Percentiles rank a stretch among this genome's conserved stretches.
Evolutionary conservation across 2,329 filamentous ascomycete species (phyloP).

Genomic region (Apiospora hydei): DNA sequence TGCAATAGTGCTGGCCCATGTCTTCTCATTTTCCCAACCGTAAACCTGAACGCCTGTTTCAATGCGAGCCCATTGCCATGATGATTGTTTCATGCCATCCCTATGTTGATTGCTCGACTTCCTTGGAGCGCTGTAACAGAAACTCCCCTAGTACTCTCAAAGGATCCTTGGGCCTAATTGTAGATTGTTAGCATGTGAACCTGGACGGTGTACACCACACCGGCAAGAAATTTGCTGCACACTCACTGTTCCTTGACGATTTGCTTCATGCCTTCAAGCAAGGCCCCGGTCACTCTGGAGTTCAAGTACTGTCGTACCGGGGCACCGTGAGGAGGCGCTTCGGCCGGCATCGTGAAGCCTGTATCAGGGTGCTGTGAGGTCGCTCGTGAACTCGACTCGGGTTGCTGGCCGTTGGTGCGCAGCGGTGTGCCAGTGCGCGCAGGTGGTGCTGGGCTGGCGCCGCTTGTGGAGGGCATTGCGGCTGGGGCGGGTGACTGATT

Average conservation of each 20-base stretch:
- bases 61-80: conserved; percentile 28
- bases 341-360: conserved; percentile 61
- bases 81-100: neutral
- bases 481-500: conserved; percentile 24
- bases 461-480: conserved; percentile 39
- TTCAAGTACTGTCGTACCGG: conserved; percentile 76
- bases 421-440: conserved; percentile 57
- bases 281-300: conserved; percentile 69
- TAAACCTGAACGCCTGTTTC: conserved; percentile 23
- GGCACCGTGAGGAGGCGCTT: conserved; percentile 70
- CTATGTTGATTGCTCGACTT: conserved; percentile 57
- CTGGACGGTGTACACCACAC: neutral
- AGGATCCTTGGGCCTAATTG: conserved; percentile 68
- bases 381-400: conserved; percentile 55
- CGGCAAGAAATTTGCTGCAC: neutral
- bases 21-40: conserved; percentile 3
- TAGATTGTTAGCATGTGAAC: neutral
- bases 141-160: conserved; percentile 74
- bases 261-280: conserved; percentile 79
- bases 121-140: conserved; percentile 71
- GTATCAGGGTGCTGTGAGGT: conserved; percentile 64
- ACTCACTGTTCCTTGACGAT: conserved; percentile 75
- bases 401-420: conserved; percentile 42
- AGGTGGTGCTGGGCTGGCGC: conserved; percentile 52
- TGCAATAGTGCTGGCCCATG: neutral